These are phyloP conservation scores for Fusarium sp. DNA, from an alignment of 2,329 filamentous ascomycete species.

Conservation along the genomic window DNA sequence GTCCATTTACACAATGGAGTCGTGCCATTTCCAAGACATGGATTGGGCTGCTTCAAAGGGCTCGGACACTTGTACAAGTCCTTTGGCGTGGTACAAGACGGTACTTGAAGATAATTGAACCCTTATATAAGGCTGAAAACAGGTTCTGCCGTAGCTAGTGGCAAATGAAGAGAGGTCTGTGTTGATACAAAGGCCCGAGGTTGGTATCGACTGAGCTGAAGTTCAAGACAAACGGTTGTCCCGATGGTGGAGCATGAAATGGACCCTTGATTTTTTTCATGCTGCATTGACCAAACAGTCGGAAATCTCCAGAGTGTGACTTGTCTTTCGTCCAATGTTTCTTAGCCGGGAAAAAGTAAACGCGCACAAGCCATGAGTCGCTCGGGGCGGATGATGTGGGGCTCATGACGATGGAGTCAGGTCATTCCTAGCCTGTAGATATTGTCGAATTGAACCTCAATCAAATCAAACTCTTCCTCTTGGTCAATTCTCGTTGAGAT, in stretches of 20 bases:
- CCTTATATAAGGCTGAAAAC: slow-evolving; percentile 29
- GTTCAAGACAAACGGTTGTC: background rate
- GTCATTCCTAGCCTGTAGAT: slow-evolving; percentile 6
- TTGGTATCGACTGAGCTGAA: slow-evolving; percentile 3
- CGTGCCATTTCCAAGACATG: slow-evolving; percentile 25
- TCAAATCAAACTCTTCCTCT: slow-evolving; percentile 33
- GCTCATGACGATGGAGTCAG: slow-evolving; percentile 27
- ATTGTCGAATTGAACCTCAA: slow-evolving; percentile 7
- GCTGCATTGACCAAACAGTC: background rate
- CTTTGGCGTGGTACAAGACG: slow-evolving; percentile 31
- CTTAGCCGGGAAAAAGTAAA: slow-evolving; percentile 36
- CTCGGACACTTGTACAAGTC: slow-evolving; percentile 4
- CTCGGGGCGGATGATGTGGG: slow-evolving; percentile 16
- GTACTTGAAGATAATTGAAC: slow-evolving; percentile 17
- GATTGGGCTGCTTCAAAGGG: slow-evolving; percentile 10
- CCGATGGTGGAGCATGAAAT: slow-evolving; percentile 25
- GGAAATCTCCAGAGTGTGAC: slow-evolving; percentile 1
- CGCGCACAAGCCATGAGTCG: slow-evolving; percentile 30
- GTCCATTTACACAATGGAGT: slow-evolving; percentile 10
- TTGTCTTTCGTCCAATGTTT: background rate
- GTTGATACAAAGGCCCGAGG: background rate
- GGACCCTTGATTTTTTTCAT: slow-evolving; percentile 28
- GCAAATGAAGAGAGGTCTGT: slow-evolving; percentile 27
- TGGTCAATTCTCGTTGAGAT: slow-evolving; percentile 3
- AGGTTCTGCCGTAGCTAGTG: slow-evolving; percentile 6